phyloP scores from a whole-genome alignment of 371 early-diverging fungal genomes.

The Chytridiales sp. region DNA sequence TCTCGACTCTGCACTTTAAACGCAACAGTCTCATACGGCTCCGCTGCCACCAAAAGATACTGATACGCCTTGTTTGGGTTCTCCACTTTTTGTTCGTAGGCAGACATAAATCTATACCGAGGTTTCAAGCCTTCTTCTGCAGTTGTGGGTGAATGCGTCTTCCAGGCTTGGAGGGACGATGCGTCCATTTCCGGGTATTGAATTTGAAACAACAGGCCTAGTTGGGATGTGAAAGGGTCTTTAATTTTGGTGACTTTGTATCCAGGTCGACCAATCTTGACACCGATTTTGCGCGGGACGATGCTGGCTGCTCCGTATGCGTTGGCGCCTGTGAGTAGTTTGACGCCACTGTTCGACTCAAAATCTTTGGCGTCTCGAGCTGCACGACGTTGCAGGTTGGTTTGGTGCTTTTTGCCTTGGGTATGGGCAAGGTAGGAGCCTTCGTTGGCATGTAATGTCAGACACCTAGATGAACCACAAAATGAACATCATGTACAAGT shows the following conservation, averaged over 20 bases:
- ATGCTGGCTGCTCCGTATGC: slow-evolving; percentile 13
- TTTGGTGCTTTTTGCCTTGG: slow-evolving; percentile 98
- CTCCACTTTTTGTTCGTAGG: slow-evolving; percentile 93
- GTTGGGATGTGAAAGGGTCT: slow-evolving; percentile 83
- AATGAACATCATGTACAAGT: too few relatives aligned
- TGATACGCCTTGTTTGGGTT: slow-evolving; percentile 86
- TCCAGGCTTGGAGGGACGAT: slow-evolving; percentile 1
- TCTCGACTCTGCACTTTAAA: slow-evolving; percentile 94
- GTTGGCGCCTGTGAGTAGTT: slow-evolving; percentile 7
- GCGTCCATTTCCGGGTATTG: slow-evolving; percentile 80
- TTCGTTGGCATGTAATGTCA: slow-evolving; percentile 94
- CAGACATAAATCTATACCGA: slow-evolving; percentile 95
- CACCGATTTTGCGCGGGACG: slow-evolving; percentile 37
- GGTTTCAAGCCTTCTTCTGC: slow-evolving; percentile 62
- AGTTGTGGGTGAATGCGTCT: background rate
- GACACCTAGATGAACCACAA: slow-evolving; percentile 38
- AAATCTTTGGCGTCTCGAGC: slow-evolving; percentile 87
- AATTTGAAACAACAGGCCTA: slow-evolving; percentile 91
- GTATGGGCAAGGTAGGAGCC: slow-evolving; percentile 97
- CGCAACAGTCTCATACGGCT: slow-evolving; percentile 94
- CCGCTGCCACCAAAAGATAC: slow-evolving; percentile 93
- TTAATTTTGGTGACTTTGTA: slow-evolving; percentile 93
- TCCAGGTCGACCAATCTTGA: slow-evolving; percentile 98
- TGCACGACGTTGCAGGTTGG: slow-evolving; percentile 90
- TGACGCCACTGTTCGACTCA: background rate